These are phyloP conservation scores for Chenopodium formosanum DNA, from an alignment of 148 eudicot species.

Conservation along the genomic window DNA sequence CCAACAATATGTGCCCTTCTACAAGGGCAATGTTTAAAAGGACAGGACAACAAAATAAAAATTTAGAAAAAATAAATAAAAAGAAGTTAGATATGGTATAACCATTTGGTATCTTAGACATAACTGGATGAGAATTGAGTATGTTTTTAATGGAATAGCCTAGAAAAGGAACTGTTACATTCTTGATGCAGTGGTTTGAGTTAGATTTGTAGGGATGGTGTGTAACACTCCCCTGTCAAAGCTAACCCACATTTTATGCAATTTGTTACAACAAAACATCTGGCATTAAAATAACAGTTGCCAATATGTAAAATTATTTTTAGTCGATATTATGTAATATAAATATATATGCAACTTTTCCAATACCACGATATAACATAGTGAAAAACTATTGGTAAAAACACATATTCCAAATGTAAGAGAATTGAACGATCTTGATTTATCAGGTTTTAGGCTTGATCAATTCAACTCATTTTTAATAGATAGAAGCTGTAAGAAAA, in stretches of 20 bases:
- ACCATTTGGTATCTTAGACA: not conserved
- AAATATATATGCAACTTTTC: too few relatives aligned
- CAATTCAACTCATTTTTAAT: too few relatives aligned
- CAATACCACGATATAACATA: too few relatives aligned
- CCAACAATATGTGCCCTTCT: constrained; percentile 23
- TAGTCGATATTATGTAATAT: too few relatives aligned
- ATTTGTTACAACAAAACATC: not conserved
- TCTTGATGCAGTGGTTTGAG: not conserved
- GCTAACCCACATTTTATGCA: not conserved
- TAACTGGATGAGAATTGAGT: constrained; percentile 8
- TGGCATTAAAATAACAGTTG: too few relatives aligned
- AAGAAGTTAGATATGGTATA: not conserved
- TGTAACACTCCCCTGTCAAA: constrained; percentile 13
- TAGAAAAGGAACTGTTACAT: constrained; percentile 5
- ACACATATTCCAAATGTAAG: too few relatives aligned
- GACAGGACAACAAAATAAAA: constrained; percentile 9
- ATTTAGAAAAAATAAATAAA: not conserved
- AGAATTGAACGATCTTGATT: too few relatives aligned
- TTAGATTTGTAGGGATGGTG: constrained; percentile 21
- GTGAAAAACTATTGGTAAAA: too few relatives aligned
- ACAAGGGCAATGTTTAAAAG: constrained; percentile 13
- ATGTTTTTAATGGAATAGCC: constrained; percentile 16
- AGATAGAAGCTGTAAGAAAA: too few relatives aligned
- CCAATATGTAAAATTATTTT: too few relatives aligned
- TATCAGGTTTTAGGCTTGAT: too few relatives aligned